Percentiles rank a stretch among this genome's conserved stretches.
phyloP scores from a whole-genome alignment of 257 asterid genomes.

The Rhazya stricta region DNA sequence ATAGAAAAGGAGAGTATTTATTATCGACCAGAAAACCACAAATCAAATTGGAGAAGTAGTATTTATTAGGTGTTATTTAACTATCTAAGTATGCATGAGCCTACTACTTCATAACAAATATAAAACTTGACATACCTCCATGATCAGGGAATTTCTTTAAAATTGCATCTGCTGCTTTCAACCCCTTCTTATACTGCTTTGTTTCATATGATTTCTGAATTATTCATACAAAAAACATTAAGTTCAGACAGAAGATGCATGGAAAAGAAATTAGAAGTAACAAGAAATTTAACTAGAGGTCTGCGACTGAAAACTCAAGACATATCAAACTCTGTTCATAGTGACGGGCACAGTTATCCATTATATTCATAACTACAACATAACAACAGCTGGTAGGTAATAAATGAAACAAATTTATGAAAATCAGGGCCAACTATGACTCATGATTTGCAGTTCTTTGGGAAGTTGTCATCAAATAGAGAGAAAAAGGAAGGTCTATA shows the following conservation, averaged over 20 bases:
- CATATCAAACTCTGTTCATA: too few relatives aligned
- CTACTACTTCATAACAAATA: background rate
- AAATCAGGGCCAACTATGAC: background rate
- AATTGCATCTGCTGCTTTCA: constrained; percentile 95
- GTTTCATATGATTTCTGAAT: constrained; percentile 95
- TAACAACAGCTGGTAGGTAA: background rate
- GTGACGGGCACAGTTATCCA: background rate
- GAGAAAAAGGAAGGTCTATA: background rate
- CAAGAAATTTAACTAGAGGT: too few relatives aligned
- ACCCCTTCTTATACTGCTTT: constrained; percentile 93
- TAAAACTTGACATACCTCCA: constrained; percentile 70
- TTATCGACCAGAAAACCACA: background rate
- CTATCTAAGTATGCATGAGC: background rate
- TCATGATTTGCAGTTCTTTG: too few relatives aligned
- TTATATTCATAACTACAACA: background rate
- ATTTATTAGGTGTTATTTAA: background rate
- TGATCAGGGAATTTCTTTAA: constrained; percentile 97
- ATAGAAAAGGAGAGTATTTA: too few relatives aligned
- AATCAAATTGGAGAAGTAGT: background rate
- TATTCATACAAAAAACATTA: background rate
- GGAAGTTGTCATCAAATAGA: background rate
- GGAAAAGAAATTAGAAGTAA: background rate
- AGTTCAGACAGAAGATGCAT: background rate
- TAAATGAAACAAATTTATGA: background rate
- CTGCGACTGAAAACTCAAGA: background rate